Percentiles rank a stretch among this genome's conserved stretches.
phyloP scores from a whole-genome alignment of 2,329 filamentous ascomycete genomes.

The Periglandula ipomoeae region DNA sequence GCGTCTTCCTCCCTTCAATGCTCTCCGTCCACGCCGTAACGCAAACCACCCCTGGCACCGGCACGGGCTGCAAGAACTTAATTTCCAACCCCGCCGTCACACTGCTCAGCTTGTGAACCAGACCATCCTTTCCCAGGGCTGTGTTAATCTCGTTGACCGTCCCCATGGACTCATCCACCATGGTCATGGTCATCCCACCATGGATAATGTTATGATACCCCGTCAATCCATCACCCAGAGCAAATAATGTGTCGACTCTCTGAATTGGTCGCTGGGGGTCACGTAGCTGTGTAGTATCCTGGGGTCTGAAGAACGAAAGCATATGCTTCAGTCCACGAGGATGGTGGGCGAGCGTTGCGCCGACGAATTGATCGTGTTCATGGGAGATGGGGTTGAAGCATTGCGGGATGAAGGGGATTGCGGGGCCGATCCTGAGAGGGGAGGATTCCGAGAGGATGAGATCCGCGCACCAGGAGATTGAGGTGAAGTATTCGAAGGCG shows the following conservation, averaged over 20 bases:
- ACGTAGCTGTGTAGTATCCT: conserved; percentile 15
- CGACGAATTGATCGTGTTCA: conserved; percentile 26
- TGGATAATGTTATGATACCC: conserved; percentile 25
- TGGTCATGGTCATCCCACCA: conserved; percentile 25
- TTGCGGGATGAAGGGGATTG: conserved; percentile 24
- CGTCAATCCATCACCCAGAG: conserved; percentile 23
- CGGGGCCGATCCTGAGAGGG: conserved; percentile 8
- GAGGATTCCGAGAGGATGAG: conserved; percentile 15
- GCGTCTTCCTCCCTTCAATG: conserved; percentile 24
- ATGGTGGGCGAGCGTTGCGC: conserved; percentile 19
- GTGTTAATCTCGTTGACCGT: conserved; percentile 27
- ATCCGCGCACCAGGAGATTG: conserved; percentile 26
- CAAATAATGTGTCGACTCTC: conserved; percentile 21
- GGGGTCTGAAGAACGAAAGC: conserved; percentile 23
- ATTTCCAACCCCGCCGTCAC: conserved; percentile 27
- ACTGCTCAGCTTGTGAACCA: conserved; percentile 18
- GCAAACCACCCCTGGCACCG: conserved; percentile 19
- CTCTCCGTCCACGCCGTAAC: conserved; percentile 23
- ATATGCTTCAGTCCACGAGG: conserved; percentile 22
- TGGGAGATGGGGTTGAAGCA: conserved; percentile 21
- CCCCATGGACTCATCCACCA: conserved; percentile 29
- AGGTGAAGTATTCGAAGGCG: conserved; percentile 22
- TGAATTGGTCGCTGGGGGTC: conserved; percentile 18
- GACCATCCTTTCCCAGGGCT: conserved; percentile 21
- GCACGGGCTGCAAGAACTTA: conserved; percentile 24